A percentile compares a stretch with the other conserved stretches of the same genome.
These are phyloP conservation scores for Cryphonectria parasitica DNA, from an alignment of 2,329 filamentous ascomycete genomes.

Conservation along the genomic window DNA sequence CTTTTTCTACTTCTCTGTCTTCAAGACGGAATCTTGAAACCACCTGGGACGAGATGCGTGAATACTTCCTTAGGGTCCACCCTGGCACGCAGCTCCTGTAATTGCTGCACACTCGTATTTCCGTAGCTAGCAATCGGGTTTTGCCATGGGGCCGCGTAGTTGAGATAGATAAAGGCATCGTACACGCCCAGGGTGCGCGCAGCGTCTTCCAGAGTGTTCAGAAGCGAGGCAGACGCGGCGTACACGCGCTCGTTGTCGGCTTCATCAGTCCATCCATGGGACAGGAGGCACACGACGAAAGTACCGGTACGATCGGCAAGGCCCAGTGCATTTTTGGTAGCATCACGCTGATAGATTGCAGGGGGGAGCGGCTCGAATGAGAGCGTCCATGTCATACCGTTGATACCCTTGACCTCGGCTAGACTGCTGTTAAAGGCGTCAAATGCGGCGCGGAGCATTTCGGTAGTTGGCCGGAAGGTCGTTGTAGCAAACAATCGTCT, in stretches of 20 bases:
- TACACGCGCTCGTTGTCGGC: slow-evolving; percentile 10
- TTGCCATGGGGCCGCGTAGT: slow-evolving; percentile 26
- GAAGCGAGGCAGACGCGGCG: background rate
- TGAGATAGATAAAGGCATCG: slow-evolving; percentile 23
- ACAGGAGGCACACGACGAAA: slow-evolving; percentile 9
- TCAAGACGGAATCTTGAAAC: slow-evolving; percentile 9
- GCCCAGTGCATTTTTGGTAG: slow-evolving; percentile 9
- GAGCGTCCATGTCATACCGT: slow-evolving; percentile 16
- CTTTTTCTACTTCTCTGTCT: background rate
- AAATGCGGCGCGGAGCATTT: slow-evolving; percentile 15
- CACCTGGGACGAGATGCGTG: slow-evolving; percentile 17
- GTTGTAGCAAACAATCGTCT: background rate
- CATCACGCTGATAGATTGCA: slow-evolving; percentile 14
- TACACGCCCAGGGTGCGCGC: slow-evolving; percentile 1
- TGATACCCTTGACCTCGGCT: background rate
- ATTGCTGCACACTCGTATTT: slow-evolving; percentile 5
- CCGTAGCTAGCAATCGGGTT: slow-evolving; percentile 25
- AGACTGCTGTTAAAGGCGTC: slow-evolving; percentile 6
- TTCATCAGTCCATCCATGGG: background rate
- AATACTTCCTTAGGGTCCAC: slow-evolving; percentile 21
- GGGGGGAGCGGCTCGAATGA: slow-evolving; percentile 25
- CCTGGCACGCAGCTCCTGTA: slow-evolving; percentile 10
- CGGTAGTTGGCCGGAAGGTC: slow-evolving; percentile 6
- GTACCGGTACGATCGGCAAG: slow-evolving; percentile 14
- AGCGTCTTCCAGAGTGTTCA: slow-evolving; percentile 7